Conservation (phyloP, 2,329 filamentous ascomycete genomes). For the Rhinocladiella mackenziei region DNA sequence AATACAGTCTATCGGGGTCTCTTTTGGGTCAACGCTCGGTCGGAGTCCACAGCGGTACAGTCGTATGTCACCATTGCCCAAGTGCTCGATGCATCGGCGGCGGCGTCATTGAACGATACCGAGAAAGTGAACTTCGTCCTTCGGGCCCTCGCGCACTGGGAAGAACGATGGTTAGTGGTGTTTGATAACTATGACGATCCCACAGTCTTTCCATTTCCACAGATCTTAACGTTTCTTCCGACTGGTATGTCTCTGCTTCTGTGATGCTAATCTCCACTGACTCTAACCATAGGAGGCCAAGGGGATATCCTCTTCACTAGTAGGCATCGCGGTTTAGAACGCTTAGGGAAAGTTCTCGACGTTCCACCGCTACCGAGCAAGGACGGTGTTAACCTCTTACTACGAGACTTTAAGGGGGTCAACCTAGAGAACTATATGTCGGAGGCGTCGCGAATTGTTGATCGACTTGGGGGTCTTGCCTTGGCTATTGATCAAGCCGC, state of each 20-base stretch:
- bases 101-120: too few species aligned
- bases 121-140: too few species aligned
- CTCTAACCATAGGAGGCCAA: too few species aligned
- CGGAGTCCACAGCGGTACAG: neutral
- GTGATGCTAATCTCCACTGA: too few species aligned
- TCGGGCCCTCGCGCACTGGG: neutral
- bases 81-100: too few species aligned
- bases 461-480: neutral
- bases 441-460: neutral
- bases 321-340: neutral
- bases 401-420: neutral
- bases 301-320: constrained; percentile 1
- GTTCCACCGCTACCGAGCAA: neutral
- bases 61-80: too few species aligned
- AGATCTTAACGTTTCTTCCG: too few species aligned
- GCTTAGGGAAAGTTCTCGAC: neutral
- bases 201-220: neutral
- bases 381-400: neutral
- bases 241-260: too few species aligned
- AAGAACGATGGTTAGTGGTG: constrained; percentile 2
- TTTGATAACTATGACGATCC: constrained; percentile 7
- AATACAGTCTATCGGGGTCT: neutral
- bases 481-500: constrained; percentile 3
- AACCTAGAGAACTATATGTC: neutral
- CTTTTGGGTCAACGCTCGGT: constrained; percentile 1